A percentile compares a stretch with the other conserved stretches of the same genome.
phyloP scores from a whole-genome alignment of 129 eudicot species.

The Cynara cardunculus region DNA sequence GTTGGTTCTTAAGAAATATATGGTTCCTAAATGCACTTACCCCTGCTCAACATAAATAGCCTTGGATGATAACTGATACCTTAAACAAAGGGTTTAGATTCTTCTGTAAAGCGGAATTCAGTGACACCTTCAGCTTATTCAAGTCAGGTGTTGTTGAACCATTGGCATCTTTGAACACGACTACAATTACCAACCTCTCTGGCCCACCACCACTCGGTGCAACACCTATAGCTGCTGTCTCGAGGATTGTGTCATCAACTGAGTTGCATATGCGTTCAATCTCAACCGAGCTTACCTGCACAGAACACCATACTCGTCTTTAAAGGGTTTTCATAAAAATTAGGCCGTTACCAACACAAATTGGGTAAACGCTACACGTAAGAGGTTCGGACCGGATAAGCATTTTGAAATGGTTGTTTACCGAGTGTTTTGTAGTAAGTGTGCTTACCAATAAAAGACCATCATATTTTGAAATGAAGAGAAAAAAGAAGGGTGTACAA shows the following conservation, averaged over 20 bases:
- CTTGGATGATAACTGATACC: conserved; percentile 46
- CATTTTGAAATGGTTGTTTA: too few relatives aligned
- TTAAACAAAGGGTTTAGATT: conserved; percentile 81
- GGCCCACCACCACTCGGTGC: conserved; percentile 90
- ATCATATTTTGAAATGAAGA: too few relatives aligned
- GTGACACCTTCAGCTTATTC: conserved; percentile 35
- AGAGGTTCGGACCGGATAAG: too few relatives aligned
- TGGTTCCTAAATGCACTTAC: neutral
- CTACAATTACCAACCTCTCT: conserved; percentile 72
- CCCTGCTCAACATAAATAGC: neutral
- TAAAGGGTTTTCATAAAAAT: neutral
- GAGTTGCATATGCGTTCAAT: conserved; percentile 74
- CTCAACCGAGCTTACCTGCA: conserved; percentile 93
- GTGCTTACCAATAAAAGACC: neutral
- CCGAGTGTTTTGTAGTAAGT: too few relatives aligned
- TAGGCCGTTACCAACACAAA: neutral
- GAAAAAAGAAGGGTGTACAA: neutral
- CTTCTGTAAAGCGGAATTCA: conserved; percentile 72
- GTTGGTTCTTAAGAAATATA: neutral
- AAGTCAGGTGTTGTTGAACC: conserved; percentile 29
- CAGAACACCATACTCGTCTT: neutral
- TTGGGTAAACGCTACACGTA: too few relatives aligned
- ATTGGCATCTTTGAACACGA: conserved; percentile 54
- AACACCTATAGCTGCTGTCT: conserved; percentile 92
- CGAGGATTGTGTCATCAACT: conserved; percentile 52